These are phyloP conservation scores for Tolypocladium paradoxum DNA, from an alignment of 2,329 filamentous ascomycete species.

Conservation along the genomic window DNA sequence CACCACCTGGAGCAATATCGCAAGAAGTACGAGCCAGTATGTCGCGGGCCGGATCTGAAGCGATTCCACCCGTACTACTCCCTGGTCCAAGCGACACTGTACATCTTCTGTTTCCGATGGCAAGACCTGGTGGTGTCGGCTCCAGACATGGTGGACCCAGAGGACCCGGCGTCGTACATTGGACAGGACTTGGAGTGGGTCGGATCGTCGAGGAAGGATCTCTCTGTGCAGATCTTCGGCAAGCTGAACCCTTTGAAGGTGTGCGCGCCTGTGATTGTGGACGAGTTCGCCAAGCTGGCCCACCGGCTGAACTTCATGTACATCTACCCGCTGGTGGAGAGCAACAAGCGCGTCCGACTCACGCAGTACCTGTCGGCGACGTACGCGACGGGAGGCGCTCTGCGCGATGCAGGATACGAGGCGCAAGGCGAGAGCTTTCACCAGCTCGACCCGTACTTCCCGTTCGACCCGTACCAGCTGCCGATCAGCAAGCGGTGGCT, in stretches of 20 bases:
- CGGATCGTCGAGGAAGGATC: conserved; percentile 58
- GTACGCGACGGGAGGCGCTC: conserved; percentile 42
- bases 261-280: conserved; percentile 80
- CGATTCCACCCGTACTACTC: conserved; percentile 80
- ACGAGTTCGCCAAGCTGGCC: conserved; percentile 81
- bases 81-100: conserved; percentile 77
- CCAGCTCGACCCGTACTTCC: conserved; percentile 89
- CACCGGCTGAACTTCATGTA: conserved; percentile 83
- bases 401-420: conserved; percentile 36
- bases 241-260: conserved; percentile 92
- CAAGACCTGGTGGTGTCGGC: conserved; percentile 66
- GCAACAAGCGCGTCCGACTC: conserved; percentile 81
- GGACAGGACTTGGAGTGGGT: conserved; percentile 72
- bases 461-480: conserved; percentile 92
- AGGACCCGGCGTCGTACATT: conserved; percentile 48
- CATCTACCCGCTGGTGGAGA: conserved; percentile 76
- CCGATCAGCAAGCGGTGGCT: conserved; percentile 83
- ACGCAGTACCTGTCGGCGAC: conserved; percentile 54
- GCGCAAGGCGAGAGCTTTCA: conserved; percentile 64
- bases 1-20: conserved; percentile 68
- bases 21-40: conserved; percentile 58
- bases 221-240: conserved; percentile 72
- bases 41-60: conserved; percentile 74
- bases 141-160: conserved; percentile 49
- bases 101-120: conserved; percentile 98